Evolutionary conservation across 768 basidiomycete species (phyloP).

Genomic region (Cyclocybe aegerita): DNA sequence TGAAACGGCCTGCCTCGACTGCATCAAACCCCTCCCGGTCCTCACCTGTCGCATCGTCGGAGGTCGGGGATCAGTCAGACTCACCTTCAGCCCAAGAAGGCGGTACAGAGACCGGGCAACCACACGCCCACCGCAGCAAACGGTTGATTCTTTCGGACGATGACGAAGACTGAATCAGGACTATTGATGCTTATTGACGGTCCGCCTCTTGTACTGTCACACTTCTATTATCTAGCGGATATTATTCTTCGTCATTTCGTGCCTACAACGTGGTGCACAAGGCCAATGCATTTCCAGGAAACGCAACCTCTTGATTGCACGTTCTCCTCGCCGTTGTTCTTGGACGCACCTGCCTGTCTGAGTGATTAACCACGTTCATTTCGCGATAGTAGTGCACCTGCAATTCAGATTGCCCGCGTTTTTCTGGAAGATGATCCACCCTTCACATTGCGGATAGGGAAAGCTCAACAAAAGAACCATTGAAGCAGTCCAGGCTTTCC

Average conservation of each 20-base stretch:
- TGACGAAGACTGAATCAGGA: slow-evolving; percentile 19
- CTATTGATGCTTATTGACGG: slow-evolving; percentile 2
- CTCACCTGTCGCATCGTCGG: slow-evolving; percentile 8
- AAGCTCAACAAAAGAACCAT: not conserved
- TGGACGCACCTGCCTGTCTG: no score
- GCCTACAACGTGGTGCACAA: no score
- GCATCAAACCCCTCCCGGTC: slow-evolving; percentile 5
- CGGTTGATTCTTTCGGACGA: slow-evolving; percentile 34
- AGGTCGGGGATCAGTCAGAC: slow-evolving; percentile 3
- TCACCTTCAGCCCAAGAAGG: slow-evolving; percentile 9
- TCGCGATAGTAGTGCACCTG: no score
- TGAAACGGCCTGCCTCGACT: slow-evolving; percentile 5
- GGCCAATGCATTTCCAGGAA: no score
- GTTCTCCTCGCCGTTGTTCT: no score
- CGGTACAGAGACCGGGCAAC: slow-evolving; percentile 6
- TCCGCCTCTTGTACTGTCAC: slow-evolving; percentile 1
- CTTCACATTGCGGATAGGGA: not conserved
- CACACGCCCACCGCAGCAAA: slow-evolving; percentile 19
- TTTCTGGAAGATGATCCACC: not conserved
- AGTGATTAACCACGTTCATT: no score
- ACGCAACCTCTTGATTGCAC: no score
- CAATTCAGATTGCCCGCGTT: not conserved
- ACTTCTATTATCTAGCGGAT: no score
- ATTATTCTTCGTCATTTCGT: no score
- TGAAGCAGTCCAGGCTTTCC: no score